Base-by-base conservation (phyloP, 1,284 basidiomycete genomes). In the Microbotryomycetes sp. region DNA sequence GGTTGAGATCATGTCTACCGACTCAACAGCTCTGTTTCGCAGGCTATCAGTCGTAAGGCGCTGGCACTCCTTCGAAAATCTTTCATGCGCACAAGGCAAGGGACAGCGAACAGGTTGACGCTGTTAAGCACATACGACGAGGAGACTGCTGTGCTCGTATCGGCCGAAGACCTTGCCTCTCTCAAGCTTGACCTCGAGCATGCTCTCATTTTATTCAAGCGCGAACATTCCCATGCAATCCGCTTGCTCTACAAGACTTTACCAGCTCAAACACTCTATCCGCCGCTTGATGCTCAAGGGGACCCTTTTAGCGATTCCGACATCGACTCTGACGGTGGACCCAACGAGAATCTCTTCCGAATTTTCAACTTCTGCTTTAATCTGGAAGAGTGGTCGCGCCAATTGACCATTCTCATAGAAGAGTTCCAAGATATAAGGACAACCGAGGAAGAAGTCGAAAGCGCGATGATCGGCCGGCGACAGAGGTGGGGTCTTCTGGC, bases 291-390 rank as follows among this genome's bases (percentile, higher is more conserved):
- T 28, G 23, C 46, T 21, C 6, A 41, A 7, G 16, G 35, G 24
- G 57, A 60, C 26, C 56, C 56, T 7, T 59, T 59, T 21, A 31
- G 35, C 3, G 41, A 59, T 41, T 26, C 41, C n/a, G 41, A 35
- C 35, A 24, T 47, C 24, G 29, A 27, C 11, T n/a, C n/a, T n/a
- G 55, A 5, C 21, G 24, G 5, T 3, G 71, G 73, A 9, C 74
- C 76, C 0, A 78, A 77, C 61, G 80, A 82, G 63, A 77, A 78
- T 7, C 81, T 96, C 3, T 92, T 94, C 73, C 75, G 91, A 26
- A 85, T 93, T 5, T 94, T 93, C 74, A 93, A 61, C 24, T 64
- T 59, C 54, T 87, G 93, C 62, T 96, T 94, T 75, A 93, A 90
- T 0, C 75, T 94, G 48, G 90, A 96, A 75, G 92, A 96, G 73